phyloP scores from a whole-genome alignment of 2,329 filamentous ascomycete genomes.

The Hypoxylon sp. region DNA sequence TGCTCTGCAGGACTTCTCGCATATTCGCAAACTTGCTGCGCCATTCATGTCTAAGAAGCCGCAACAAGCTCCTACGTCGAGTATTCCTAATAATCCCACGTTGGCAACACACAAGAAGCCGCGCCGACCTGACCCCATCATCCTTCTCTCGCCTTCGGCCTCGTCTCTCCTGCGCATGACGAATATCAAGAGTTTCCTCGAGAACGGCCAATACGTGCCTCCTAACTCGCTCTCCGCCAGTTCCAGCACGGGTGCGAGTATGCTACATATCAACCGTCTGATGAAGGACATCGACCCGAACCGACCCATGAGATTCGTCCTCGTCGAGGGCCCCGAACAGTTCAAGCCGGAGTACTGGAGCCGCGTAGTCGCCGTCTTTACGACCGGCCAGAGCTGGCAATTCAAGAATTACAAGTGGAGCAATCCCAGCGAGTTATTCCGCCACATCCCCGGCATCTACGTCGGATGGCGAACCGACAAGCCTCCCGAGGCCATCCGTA shows the following conservation, averaged over 20 bases:
- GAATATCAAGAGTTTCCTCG: conserved; percentile 95
- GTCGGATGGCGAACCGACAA: conserved; percentile 92
- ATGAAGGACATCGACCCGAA: conserved; percentile 78
- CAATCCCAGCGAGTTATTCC: conserved; percentile 88
- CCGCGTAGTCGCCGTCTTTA: conserved; percentile 95
- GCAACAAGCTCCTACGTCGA: conserved; percentile 55
- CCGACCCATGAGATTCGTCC: conserved; percentile 89
- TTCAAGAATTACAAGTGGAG: conserved; percentile 99
- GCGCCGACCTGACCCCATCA: conserved; percentile 82
- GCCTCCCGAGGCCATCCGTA: conserved; percentile 80
- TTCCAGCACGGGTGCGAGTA: conserved; percentile 75
- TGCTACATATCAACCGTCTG: conserved; percentile 85
- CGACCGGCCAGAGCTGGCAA: conserved; percentile 97
- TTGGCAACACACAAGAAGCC: conserved; percentile 69
- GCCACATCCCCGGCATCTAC: conserved; percentile 87
- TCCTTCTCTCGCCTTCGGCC: conserved; percentile 94
- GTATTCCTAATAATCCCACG: conserved; percentile 58
- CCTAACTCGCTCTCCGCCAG: conserved; percentile 74
- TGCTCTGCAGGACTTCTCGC: conserved; percentile 84
- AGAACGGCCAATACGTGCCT: conserved; percentile 83
- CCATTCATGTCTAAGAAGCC: conserved; percentile 78
- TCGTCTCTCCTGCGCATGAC: conserved; percentile 95
- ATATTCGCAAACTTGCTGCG: conserved; percentile 87
- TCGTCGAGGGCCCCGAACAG: conserved; percentile 91
- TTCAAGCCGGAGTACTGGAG: conserved; percentile 99